Percentiles rank a stretch among this genome's conserved stretches.
phyloP scores from a whole-genome alignment of 2,329 filamentous ascomycete species.

The Tetracladium maxilliforme region DNA sequence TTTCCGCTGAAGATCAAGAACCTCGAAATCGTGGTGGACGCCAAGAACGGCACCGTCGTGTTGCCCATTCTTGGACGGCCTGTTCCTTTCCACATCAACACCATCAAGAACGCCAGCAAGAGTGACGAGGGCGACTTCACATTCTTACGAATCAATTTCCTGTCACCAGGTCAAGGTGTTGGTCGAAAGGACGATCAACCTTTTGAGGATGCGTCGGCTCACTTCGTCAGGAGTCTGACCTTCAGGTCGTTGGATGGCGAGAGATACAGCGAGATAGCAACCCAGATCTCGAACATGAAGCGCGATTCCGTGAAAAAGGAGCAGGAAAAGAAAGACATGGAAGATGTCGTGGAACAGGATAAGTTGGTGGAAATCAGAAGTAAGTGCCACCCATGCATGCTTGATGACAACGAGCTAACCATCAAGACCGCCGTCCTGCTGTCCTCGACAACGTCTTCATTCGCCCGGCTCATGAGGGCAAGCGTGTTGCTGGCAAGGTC shows the following conservation, averaged over 20 bases:
- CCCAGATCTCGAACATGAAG: conserved; percentile 91
- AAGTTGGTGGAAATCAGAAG: conserved; percentile 91
- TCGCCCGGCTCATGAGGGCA: conserved; percentile 87
- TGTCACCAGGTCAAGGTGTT: conserved; percentile 93
- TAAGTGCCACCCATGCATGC: conserved; percentile 25
- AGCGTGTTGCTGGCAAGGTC: conserved; percentile 87
- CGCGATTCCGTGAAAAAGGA: conserved; percentile 84
- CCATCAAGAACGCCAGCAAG: conserved; percentile 98
- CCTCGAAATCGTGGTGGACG: conserved; percentile 77
- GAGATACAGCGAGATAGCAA: conserved; percentile 79
- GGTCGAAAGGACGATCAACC: conserved; percentile 95
- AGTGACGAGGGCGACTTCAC: conserved; percentile 91
- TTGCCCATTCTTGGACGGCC: conserved; percentile 95
- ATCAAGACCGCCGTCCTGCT: conserved; percentile 70
- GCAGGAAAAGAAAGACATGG: conserved; percentile 98
- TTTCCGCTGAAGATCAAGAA: conserved; percentile 73
- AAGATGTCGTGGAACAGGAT: conserved; percentile 97
- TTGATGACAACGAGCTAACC: conserved; percentile 20
- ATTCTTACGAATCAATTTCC: conserved; percentile 90
- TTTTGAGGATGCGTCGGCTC: conserved; percentile 89
- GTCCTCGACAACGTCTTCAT: conserved; percentile 92
- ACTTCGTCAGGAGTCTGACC: conserved; percentile 91
- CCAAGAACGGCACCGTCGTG: conserved; percentile 79
- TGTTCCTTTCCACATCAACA: conserved; percentile 94
- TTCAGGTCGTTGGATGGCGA: conserved; percentile 84